These are phyloP conservation scores for Thozetella sp. DNA, from an alignment of 495 filamentous ascomycete genomes.

Conservation along the genomic window DNA sequence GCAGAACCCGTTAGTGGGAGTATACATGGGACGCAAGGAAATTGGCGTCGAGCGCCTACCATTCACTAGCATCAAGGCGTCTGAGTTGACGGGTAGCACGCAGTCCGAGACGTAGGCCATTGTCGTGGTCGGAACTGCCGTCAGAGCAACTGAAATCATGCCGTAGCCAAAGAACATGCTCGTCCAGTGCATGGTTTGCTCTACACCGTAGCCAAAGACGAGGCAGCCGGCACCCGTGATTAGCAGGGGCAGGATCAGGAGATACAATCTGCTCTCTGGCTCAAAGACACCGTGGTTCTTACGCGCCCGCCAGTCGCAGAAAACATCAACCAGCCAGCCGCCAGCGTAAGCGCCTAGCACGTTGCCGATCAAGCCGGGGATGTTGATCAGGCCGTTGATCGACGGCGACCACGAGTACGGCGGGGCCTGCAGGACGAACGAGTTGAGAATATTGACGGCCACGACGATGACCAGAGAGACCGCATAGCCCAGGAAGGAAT, in stretches of 20 bases:
- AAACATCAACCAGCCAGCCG: constrained; percentile 42
- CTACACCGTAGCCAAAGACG: constrained; percentile 35
- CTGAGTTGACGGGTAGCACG: constrained; percentile 28
- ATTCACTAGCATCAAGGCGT: constrained; percentile 35
- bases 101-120: constrained; percentile 35
- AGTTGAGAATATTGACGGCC: constrained; percentile 65
- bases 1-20: not conserved
- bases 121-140: constrained; percentile 31
- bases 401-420: constrained; percentile 63
- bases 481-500: constrained; percentile 42
- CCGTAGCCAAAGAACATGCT: constrained; percentile 32
- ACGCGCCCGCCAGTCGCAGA: constrained; percentile 45
- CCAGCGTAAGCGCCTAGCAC: constrained; percentile 42
- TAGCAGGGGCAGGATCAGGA: constrained; percentile 39
- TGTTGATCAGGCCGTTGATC: constrained; percentile 58
- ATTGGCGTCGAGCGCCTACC: no score
- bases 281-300: constrained; percentile 53
- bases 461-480: constrained; percentile 54
- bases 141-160: constrained; percentile 30
- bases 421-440: constrained; percentile 63
- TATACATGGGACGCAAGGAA: not conserved
- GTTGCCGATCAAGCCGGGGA: constrained; percentile 46
- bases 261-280: constrained; percentile 55
- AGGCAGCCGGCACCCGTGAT: constrained; percentile 37
- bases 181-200: constrained; percentile 26